Evolutionary conservation across 2,329 filamentous ascomycete genomes (phyloP), one percentile per base, ranked within the genome.

Genomic region (Ophioceras dolichostomum): DNA sequence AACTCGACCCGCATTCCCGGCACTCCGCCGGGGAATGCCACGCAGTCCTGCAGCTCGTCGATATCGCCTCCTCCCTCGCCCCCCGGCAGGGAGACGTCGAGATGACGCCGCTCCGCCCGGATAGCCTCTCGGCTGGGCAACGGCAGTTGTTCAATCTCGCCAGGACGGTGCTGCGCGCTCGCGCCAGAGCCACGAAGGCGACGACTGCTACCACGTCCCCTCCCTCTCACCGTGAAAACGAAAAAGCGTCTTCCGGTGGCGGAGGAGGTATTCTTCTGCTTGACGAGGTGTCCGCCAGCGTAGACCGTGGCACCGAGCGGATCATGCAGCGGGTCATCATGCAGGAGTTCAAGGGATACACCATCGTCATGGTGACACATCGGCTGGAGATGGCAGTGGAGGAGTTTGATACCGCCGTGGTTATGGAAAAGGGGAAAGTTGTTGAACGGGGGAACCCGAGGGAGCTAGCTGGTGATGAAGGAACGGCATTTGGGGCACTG

Each of bases 101-200:
- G 60, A n/a, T n/a, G n/a, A n/a, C n/a, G n/a, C 13, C 49, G 69
- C 3, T 52, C 57, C 14, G 46, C 45, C 3, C 40, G 48, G 3
- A 51, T 62, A 28, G 45, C 49, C 10, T 44, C 47, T 4, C 42
- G 51, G 2, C 43, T 49, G 68, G 68, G 2, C 61, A 73, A 43
- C 51, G 54, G 32, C 69, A 73, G 47, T 49, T 72, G 0, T 60
- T 72, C 36, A 60, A 57, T 9, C 51, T 73, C 12, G 67, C 63
- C 0, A 55, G 68, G 2, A 61, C 65, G 1, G 49, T 70, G 5
- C 42, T 70, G 3, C 50, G 1, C 62, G 65, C 17, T 61, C 65
- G 43, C 54, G 57, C 1, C 64, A 59, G 4, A 62, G 55, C 51
- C 60, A 51, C 54, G 52, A 44, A n/a, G 40, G 31, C 21, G 7